phyloP scores from a whole-genome alignment of 202 grass and related monocot species.

The Panicum virgatum region DNA sequence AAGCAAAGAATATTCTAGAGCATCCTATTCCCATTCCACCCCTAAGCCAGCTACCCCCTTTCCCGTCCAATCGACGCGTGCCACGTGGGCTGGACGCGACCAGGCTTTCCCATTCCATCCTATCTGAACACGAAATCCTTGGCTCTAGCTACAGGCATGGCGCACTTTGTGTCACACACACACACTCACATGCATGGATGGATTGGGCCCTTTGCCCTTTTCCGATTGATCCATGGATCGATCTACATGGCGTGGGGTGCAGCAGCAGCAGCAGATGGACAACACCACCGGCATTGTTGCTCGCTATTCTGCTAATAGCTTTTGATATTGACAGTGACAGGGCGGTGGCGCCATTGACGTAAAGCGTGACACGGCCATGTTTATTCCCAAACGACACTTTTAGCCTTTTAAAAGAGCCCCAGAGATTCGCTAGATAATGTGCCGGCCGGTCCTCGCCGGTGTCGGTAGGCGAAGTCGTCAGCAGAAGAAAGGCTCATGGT shows the following conservation, averaged over 20 bases:
- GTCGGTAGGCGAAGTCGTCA: slow-evolving; percentile 29
- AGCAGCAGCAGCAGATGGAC: background rate
- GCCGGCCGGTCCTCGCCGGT: background rate
- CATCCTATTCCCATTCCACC: slow-evolving; percentile 22
- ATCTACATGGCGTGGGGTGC: background rate
- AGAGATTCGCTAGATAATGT: slow-evolving; percentile 35
- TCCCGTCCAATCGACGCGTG: background rate
- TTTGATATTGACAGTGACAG: slow-evolving; percentile 40
- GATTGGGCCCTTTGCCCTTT: background rate
- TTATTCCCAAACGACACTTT: slow-evolving; percentile 52
- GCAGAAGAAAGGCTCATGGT: background rate
- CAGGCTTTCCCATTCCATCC: slow-evolving; percentile 36
- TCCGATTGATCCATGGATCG: background rate
- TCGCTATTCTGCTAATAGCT: background rate
- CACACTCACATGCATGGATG: slow-evolving; percentile 37
- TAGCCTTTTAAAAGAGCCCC: slow-evolving; percentile 37
- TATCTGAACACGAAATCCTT: slow-evolving; percentile 34
- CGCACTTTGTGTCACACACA: slow-evolving; percentile 45
- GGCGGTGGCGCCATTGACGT: slow-evolving; percentile 39
- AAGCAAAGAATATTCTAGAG: slow-evolving; percentile 64
- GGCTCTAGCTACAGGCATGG: background rate
- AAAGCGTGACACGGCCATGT: slow-evolving; percentile 35
- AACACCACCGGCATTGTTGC: slow-evolving; percentile 36
- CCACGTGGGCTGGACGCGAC: slow-evolving; percentile 25
- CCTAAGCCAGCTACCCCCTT: background rate